Base-by-base conservation (phyloP, 1,139 yeast genomes). In the Yamadazyma kanchanaburiensis region DNA sequence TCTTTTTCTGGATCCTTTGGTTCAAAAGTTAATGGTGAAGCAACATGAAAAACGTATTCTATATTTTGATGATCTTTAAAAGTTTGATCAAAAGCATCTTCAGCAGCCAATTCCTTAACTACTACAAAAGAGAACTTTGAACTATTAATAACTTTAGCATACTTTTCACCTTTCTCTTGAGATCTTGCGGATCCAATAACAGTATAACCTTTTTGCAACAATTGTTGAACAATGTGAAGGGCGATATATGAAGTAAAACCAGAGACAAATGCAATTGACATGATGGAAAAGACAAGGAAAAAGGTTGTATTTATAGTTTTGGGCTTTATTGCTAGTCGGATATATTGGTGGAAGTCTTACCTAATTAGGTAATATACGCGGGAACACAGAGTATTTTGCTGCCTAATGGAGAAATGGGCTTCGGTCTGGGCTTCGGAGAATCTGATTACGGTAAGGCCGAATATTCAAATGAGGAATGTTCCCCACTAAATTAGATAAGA, bases 131-230 rank as follows among this genome's bases (percentile, higher is more conserved):
- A 24, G 34, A 60, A 57, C 32, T 43, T 40, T 12, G 49, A 41
- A 6, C 33, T 25, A 15, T 42, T 37, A 24, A 46, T 19, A 27
- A 40, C 32, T 15, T 35, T 33, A 15, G 43, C 34, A 27, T 53
- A 42, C 6, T 34, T 26, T n/a, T 53, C 51, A 6, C 60, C 61
- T 34, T 56, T 56, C 7, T 32, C 39, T 6, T 30, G 25, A 2
- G 54, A 40, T 38, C 63, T 39, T 6, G 50, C 63, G 6, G 59
- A 38, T 1, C 62, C 64, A 25, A 59, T 45, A 4, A 57, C 63
- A 6, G 32, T 27, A 33, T 53, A 48, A 12, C 45, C 49, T 16
- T 43, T 33, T 12, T 33, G 43, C 17, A 59, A 35, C 22, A 59
- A 42, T 27, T 38, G 46, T 28, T 48, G 43, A 21, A 56, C 42